Conservation (phyloP, 2,329 filamentous ascomycete species). For the Nemania diffusa region DNA sequence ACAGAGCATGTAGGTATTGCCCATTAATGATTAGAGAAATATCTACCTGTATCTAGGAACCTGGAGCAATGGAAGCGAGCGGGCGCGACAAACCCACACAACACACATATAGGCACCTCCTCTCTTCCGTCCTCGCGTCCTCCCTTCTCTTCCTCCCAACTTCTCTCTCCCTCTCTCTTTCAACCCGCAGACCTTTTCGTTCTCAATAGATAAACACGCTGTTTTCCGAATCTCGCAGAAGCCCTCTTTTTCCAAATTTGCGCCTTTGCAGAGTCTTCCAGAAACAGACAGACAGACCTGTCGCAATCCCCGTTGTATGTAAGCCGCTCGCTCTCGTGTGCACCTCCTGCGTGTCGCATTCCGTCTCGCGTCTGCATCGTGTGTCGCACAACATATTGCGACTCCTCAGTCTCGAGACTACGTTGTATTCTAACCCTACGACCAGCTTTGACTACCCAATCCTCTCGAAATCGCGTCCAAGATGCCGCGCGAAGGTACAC, state of each 20-base stretch:
- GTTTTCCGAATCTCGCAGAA: conserved; percentile 12
- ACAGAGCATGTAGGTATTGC: too few species aligned
- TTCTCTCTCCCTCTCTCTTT: conserved; percentile 29
- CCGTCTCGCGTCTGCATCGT: conserved; percentile 39
- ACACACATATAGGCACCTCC: conserved; percentile 25
- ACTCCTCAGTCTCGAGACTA: conserved; percentile 31
- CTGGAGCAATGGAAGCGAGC: background rate
- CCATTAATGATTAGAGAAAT: too few species aligned
- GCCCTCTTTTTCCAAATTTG: conserved; percentile 28
- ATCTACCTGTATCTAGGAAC: too few species aligned
- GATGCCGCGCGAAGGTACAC: conserved; percentile 63
- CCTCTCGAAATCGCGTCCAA: conserved; percentile 24
- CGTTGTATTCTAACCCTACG: conserved; percentile 40
- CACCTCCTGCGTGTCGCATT: conserved; percentile 47
- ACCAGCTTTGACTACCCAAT: conserved; percentile 37
- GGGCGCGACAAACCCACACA: conserved; percentile 22
- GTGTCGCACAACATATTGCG: conserved; percentile 39
- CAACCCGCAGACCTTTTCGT: conserved; percentile 18
- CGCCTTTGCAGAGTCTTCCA: conserved; percentile 6
- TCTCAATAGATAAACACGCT: conserved; percentile 11
- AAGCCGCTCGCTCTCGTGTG: conserved; percentile 22
- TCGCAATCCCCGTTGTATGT: conserved; percentile 26
- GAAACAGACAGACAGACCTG: conserved; percentile 12
- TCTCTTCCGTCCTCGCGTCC: conserved; percentile 28
- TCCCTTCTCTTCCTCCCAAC: conserved; percentile 28